Base-by-base conservation (phyloP, 345 rosid genomes). In the Trapa bicornis region DNA sequence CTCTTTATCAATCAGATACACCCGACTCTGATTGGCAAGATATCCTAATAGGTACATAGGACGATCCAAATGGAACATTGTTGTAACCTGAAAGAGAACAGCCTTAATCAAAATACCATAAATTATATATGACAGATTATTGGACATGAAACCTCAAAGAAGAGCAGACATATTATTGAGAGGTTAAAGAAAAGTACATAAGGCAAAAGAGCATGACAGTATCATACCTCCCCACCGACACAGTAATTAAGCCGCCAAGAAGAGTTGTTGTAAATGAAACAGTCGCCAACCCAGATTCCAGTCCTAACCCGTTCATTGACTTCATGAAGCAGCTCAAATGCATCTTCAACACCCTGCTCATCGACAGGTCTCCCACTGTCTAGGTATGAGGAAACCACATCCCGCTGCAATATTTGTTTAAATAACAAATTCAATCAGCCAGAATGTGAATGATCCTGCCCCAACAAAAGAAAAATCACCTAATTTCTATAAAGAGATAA, bases 201-300 rank as follows among this genome's bases (percentile, higher is more conserved):
- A 67, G 73, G 56, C 56, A 60, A 45, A 71, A 70, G 64, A 22
- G 67, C 29, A 65, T 22, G 29, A 68, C 47, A 13, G 12, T n/a
- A 66, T 53, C 67, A 72, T 87, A 95, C 99, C 99, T 95, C 98
- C 68, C 99, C 99, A 73, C 99, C 98, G 52, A 95, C 98, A 77
- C 99, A 91, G 74, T 95, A 95, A 77, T 95, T 95, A 71, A 95
- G 98, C 76, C 97, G 89, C 97, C 96, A 91, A 13, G 98, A 81
- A 64, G 98, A 84, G 79, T 95, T 95, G 81, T 86, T 95, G 81
- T 91, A 95, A 74, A 95, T 95, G 76, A 95, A 95, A 84, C 99
- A 95, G 79, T 95, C 99, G 70, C 98, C 99, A 79, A 95, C 99
- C 99, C 98, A 95, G 56, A 91, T 70, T 72, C 99, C 99, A 57